These are phyloP conservation scores for Hysterium pulicare DNA, from an alignment of 2,329 filamentous ascomycete genomes.

Conservation along the genomic window DNA sequence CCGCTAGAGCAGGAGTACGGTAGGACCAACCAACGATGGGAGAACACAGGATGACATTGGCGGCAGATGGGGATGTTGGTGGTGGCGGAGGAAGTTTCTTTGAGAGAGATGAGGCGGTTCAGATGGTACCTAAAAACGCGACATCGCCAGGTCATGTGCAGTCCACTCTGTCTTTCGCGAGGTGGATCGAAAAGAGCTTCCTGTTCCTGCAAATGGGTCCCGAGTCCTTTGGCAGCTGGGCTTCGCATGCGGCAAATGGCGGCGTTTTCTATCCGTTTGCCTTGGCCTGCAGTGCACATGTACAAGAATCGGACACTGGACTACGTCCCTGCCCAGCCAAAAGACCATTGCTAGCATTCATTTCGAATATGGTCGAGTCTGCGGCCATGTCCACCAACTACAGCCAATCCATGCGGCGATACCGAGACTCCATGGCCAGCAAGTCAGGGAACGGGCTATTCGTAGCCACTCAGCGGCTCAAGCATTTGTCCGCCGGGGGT, in stretches of 20 bases:
- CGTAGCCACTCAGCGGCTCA: slow-evolving; percentile 1
- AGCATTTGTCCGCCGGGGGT: slow-evolving; percentile 1
- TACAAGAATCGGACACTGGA: not conserved
- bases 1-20: not conserved
- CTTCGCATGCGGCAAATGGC: too few relatives aligned
- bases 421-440: not conserved
- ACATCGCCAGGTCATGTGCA: not conserved
- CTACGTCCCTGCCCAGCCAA: not conserved
- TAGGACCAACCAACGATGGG: too few relatives aligned
- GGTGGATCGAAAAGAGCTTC: too few relatives aligned
- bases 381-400: not conserved
- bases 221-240: too few relatives aligned
- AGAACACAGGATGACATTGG: too few relatives aligned
- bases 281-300: not conserved
- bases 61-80: not conserved
- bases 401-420: not conserved
- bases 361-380: not conserved
- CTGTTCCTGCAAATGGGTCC: too few relatives aligned
- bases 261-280: too few relatives aligned
- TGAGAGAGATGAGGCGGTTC: not conserved
- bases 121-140: not conserved
- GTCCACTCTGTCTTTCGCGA: not conserved
- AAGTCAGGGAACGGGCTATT: not conserved
- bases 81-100: not conserved
- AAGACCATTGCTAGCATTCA: not conserved